Evolutionary conservation across 2,329 filamentous ascomycete species (phyloP), one percentile per base, ranked within the genome.

Genomic region (Diplodia intermedia): DNA sequence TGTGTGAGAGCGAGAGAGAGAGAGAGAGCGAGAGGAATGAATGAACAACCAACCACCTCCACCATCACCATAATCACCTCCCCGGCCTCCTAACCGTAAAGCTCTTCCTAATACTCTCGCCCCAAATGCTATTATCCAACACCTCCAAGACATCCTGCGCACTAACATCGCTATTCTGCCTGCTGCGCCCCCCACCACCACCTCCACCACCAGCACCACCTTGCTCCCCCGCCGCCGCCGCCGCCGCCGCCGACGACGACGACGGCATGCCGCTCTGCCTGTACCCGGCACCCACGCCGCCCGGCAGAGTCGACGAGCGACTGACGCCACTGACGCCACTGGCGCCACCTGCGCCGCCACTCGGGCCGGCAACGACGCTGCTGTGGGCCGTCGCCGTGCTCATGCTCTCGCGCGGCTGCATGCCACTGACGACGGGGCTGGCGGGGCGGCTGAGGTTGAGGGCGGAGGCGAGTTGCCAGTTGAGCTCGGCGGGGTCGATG

Each of bases 101-200:
- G 81, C 93, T 97, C 70, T 93, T 86, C 71, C 93, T 86, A 71
- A 97, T 93, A 82, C 92, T 97, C 80, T 97, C 92, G 63, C 94
- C 92, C 94, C 94, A 98, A 18, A 91, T 90, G 20, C 92, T 95
- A 75, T 94, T 91, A 74, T 95, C 92, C 66, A 98, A 85, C 76
- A 95, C 91, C 72, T 93, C 89, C 78, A 94, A 88, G 72, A 96
- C 91, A 74, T 93, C 90, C 57, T 89, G 87, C 61, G 90, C 89
- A 74, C 88, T 92, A 68, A 94, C 89, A 5, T 85, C 84, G 78
- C 90, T 93, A 66, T 86, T 88, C 29, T 89, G 86, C 53, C 90
- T 82, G 72, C 87, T 87, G 75, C 84, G 86, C 79, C 79, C 65
- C 69, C 14, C 8, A 38, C 15, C 36, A 9, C 26, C 4, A 38